phyloP scores from a whole-genome alignment of 768 basidiomycete genomes.

The Russula foetens region DNA sequence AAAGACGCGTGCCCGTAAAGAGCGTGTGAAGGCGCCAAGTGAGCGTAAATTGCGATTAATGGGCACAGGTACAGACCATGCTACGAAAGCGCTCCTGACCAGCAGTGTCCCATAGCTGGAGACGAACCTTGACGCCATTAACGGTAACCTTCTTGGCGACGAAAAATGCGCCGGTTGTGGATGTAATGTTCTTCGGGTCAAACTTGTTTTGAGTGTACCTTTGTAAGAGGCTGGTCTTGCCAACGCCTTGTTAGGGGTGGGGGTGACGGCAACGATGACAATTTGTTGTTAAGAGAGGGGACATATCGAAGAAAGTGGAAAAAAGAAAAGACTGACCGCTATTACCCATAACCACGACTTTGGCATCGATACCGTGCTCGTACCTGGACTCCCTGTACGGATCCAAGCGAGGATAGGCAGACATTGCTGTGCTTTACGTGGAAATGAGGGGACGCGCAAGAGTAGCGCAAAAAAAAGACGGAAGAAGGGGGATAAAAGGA shows the following conservation, averaged over 20 bases:
- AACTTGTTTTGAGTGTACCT: constrained; percentile 89
- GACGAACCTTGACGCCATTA: constrained; percentile 76
- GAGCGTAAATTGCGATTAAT: constrained; percentile 16
- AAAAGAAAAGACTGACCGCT: constrained; percentile 35
- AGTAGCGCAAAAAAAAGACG: constrained; percentile 32
- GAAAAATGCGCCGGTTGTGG: constrained; percentile 90
- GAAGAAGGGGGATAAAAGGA: too few species aligned
- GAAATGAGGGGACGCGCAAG: constrained; percentile 22
- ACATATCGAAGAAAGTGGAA: neutral
- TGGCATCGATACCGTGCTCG: constrained; percentile 84
- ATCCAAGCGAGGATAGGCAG: constrained; percentile 52
- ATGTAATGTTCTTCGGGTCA: constrained; percentile 79
- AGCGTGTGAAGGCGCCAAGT: constrained; percentile 6
- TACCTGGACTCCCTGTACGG: constrained; percentile 61
- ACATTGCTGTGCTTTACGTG: constrained; percentile 34
- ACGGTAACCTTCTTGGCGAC: constrained; percentile 87
- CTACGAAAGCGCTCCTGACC: constrained; percentile 90
- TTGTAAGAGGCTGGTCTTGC: constrained; percentile 86
- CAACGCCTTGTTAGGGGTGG: constrained; percentile 56
- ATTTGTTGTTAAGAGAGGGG: neutral
- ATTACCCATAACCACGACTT: constrained; percentile 94
- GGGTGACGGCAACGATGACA: neutral
- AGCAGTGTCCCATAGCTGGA: constrained; percentile 90
- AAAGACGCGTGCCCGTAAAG: constrained; percentile 10
- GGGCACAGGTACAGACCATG: constrained; percentile 49